Conservation (phyloP, 2,329 filamentous ascomycete species). For the Claviceps paspali region DNA sequence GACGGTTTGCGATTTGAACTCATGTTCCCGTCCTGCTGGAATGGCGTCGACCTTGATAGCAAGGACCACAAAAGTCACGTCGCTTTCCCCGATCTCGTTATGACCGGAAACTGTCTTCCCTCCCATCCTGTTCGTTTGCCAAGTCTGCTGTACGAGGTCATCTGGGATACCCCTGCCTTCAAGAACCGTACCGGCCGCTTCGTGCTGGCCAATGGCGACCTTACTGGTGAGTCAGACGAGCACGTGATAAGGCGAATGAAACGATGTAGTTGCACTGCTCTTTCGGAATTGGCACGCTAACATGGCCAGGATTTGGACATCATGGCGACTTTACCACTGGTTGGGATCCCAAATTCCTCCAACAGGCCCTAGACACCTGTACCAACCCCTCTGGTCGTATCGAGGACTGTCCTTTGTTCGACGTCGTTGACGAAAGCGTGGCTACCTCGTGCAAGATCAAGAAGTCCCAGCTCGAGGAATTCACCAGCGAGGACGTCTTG, state of each 20-base stretch:
- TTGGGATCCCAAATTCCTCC: constrained; percentile 56
- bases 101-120: constrained; percentile 59
- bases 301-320: constrained; percentile 48
- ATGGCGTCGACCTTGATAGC: constrained; percentile 44
- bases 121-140: constrained; percentile 53
- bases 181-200: constrained; percentile 50
- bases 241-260: background rate
- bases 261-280: background rate
- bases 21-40: constrained; percentile 85
- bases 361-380: constrained; percentile 59
- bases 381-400: constrained; percentile 55
- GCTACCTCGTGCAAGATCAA: constrained; percentile 44
- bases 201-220: constrained; percentile 63
- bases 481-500: constrained; percentile 44
- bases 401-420: constrained; percentile 61
- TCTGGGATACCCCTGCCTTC: constrained; percentile 61
- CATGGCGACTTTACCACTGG: constrained; percentile 70
- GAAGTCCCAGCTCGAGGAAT: constrained; percentile 32
- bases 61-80: constrained; percentile 49
- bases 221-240: constrained; percentile 38
- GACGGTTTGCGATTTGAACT: constrained; percentile 71
- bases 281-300: constrained; percentile 1
- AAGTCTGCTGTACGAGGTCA: constrained; percentile 72
- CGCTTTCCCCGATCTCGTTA: constrained; percentile 63
- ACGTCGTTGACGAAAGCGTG: constrained; percentile 46